Evolutionary conservation across 1,284 basidiomycete species (phyloP), one percentile per base, ranked within the genome.

Genomic region (Ceratobasidium sp.): DNA sequence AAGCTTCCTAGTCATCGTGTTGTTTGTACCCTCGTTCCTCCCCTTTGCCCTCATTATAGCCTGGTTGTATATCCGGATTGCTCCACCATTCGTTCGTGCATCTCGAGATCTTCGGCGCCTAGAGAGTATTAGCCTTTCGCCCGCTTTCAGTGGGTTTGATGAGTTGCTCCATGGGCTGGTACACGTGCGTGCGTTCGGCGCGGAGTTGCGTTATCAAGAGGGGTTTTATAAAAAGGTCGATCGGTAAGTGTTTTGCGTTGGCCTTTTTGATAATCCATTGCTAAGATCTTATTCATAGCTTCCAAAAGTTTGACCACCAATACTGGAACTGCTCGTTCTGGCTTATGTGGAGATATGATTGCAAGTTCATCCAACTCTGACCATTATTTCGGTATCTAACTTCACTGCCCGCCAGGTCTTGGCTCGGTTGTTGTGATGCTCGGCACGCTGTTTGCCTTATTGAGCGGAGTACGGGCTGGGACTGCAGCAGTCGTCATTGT

Each of bases 151-250:
- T 18, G 90, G 90, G 0, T 93, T 91, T 77, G 89, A 90, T 74
- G 92, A 95, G 78, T 82, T 94, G 14, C 82, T 95, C 46, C 85
- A 83, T 64, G 93, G 93, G 3, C 85, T 94, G 48, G 82, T 88
- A 36, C 88, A 92, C 76, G 88, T 95, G 23, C 86, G 92, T 30
- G 93, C 92, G 0, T 95, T 93, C 79, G 90, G 88, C 1, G 92
- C 91, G 83, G 92, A 94, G 77, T 81, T 83, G 36, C 81, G 88
- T 73, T 94, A 94, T 79, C 90, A 93, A 77, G 83, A 89, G 74
- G 76, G 81, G 18, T 90, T 94, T 77, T 92, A 91, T 79, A 78
- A 82, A 67, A 84, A 91, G 80, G 90, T 95, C 33, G 92, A 95
- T 78, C 88, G 69, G 69, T 71, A 51, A 42, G 69, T 23, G 36